Evolutionary conservation across 192 early-diverging fungal genomes (phyloP).

Genomic region (Chytriomyces hyalinus): DNA sequence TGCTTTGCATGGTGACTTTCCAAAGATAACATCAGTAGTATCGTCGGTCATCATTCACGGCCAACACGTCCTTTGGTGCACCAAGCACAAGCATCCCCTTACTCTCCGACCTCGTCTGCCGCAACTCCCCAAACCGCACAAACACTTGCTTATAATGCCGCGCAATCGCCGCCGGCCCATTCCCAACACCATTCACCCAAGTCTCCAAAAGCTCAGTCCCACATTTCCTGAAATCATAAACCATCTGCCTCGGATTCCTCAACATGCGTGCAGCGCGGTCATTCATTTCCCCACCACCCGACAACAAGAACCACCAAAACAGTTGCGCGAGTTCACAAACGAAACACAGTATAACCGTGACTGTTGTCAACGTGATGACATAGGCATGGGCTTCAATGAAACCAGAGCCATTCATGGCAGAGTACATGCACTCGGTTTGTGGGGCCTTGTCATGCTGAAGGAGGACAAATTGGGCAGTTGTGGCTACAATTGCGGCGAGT

Average conservation of each 20-base stretch:
- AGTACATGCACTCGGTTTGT: not conserved
- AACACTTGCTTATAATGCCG: not conserved
- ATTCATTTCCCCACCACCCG: slow-evolving; percentile 8
- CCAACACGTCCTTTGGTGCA: not conserved
- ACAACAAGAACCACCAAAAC: slow-evolving; percentile 25
- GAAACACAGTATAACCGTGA: not conserved
- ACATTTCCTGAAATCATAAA: not conserved
- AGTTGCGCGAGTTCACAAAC: slow-evolving; percentile 6
- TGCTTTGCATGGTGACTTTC: too few relatives aligned
- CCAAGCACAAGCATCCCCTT: slow-evolving; percentile 11
- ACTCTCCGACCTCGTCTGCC: not conserved
- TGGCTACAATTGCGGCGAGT: not conserved
- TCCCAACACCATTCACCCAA: not conserved
- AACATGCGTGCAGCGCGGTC: slow-evolving; percentile 5
- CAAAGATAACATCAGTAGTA: not conserved
- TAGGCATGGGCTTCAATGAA: not conserved
- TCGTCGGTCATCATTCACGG: not conserved
- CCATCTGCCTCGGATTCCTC: not conserved
- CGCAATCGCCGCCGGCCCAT: not conserved
- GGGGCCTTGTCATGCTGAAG: not conserved
- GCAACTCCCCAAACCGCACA: slow-evolving; percentile 15
- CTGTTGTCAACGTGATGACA: not conserved
- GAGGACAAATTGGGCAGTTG: slow-evolving; percentile 1
- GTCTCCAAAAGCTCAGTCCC: not conserved
- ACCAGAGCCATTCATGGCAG: not conserved